Evolutionary conservation across 2,329 filamentous ascomycete genomes (phyloP), one percentile per base, ranked within the genome.

Genomic region (Boeremia lycopersici): DNA sequence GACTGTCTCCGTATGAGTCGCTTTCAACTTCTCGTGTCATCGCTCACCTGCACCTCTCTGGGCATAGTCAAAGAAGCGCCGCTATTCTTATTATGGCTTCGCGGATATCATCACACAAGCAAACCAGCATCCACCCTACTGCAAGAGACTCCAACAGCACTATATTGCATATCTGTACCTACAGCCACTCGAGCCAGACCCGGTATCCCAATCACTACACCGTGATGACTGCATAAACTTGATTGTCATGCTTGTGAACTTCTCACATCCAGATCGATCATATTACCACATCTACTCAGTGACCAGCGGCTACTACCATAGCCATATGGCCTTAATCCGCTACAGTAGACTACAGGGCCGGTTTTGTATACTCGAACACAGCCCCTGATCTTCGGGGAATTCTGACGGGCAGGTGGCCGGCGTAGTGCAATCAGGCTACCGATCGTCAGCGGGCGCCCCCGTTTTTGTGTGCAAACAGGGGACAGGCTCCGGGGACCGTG

Each of bases 91-190:
- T 45, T 48, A 56, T 54, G 30, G 41, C 49, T 47, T 55, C 39
- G 55, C 55, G 49, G 41, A 62, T 61, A 56, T 65, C 44, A 58
- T 60, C 54, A 60, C 57, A 57, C 57, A 49, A 54, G 17, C 62
- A 36, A 5, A 13, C 40, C 40, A 48, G 56, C 51, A 53, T 58
- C 41, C 34, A n/a, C 53, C 28, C 49, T 43, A 56, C 56, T 38
- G 34, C 33, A 44, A 48, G 41, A 35, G 33, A 33, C 33, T 30
- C 7, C 12, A 19, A 41, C 28, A 38, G 29, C 12, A 29, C 3
- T 15, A 42, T 35, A 26, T 34, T 30, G 46, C 44, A 45, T 30
- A 35, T 35, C 38, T 33, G 44, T 28, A 36, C 38, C 28, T 13
- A 13, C 7, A 39, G 11, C 11, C 29, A 12, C 12, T n/a, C 41